Base-by-base conservation (phyloP, 73 alveolate species). In the Diophrys appendiculata region DNA sequence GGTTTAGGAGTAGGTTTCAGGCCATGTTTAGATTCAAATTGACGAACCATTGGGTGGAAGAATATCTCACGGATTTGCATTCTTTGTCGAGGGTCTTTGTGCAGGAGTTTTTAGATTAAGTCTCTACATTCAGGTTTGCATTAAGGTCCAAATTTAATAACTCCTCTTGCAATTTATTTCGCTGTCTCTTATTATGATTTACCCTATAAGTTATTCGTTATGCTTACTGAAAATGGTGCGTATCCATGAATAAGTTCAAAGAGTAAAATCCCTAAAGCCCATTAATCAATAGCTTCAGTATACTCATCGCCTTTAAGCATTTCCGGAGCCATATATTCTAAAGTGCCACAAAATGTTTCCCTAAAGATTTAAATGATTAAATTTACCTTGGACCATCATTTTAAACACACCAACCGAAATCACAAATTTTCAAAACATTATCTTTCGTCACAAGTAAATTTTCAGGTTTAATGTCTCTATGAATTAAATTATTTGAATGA, bases 291-390 rank as follows among this genome's bases (percentile, higher is more conserved):
- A 33, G 95, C 84, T 60, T 87, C 92, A 76, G 90, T 94, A 79
- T 97, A 97, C 0, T 93, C 90, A 33, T 81, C 74, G 55, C 89
- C 94, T 55, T 76, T 68, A 29, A 97, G 56, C 97, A 97, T 97
- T 86, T 97, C 99, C n/a, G 99, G 99, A 22, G 99, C 98, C 98
- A 97, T 94, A 79, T 97, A 97, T 82, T 97, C 99, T 68, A 95
- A 88, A 8, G 99, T 97, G 11, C 99, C 99, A 69, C 99, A 96
- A 83, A 95, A 97, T 1, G 99, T 97, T 54, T 86, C 86, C 91
- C 98, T 86, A 78, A 77, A n/a, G n/a, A n/a, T 65, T 93, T 90
- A 78, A 78, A 69, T 68, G 88, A 65, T 68, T 18, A 64, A 77
- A 67, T 33, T 83, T 73, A 87, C 87, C 83, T 87, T 65, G n/a